Conservation (phyloP, 2,329 filamentous ascomycete species). For the Colletotrichum eleusines region DNA sequence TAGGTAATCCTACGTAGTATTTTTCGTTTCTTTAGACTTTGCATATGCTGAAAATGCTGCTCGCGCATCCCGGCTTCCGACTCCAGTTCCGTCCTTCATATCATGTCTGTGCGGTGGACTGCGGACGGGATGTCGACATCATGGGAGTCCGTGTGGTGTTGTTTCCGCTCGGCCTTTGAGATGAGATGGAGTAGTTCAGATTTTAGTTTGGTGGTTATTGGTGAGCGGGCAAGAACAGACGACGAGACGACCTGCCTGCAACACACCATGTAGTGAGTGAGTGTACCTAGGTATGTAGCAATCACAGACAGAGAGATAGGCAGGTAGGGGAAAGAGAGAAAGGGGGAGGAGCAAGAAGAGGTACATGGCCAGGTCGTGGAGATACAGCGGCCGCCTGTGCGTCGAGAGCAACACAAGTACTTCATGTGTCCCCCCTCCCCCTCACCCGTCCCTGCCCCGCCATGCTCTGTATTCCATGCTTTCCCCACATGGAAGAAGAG, state of each 20-base stretch:
- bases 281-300: no score
- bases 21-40: background rate
- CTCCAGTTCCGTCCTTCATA: background rate
- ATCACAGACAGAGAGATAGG: background rate
- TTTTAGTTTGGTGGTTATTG: no score
- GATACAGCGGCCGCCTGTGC: slow-evolving; percentile 39
- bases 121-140: slow-evolving; percentile 11
- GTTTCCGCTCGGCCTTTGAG: background rate
- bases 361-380: slow-evolving; percentile 21
- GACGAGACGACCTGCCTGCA: background rate
- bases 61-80: background rate
- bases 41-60: background rate
- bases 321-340: background rate
- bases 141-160: slow-evolving; percentile 16
- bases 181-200: slow-evolving; percentile 1
- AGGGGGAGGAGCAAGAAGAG: background rate
- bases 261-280: background rate
- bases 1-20: background rate
- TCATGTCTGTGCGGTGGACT: slow-evolving; percentile 13
- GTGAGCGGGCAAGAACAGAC: slow-evolving; percentile 1
- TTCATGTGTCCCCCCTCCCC: background rate
- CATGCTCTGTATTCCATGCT: background rate
- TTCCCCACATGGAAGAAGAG: background rate
- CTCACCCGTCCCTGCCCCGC: background rate
- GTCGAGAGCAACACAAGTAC: slow-evolving; percentile 30